Evolutionary conservation across 2,329 filamentous ascomycete species (phyloP).

Genomic region (Incumbomyces delicatus): DNA sequence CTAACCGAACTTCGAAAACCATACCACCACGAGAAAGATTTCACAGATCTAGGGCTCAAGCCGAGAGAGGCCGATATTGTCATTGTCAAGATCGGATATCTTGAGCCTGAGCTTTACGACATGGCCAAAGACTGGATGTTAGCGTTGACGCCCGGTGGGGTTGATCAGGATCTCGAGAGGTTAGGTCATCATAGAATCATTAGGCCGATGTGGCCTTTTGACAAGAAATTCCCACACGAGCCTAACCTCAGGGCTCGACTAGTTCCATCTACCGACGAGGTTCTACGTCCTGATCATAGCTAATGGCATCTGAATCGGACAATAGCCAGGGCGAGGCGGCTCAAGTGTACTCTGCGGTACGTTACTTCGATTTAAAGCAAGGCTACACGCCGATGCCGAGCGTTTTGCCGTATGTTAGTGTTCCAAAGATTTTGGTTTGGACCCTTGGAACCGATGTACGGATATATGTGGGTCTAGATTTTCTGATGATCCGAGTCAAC

Average conservation of each 20-base stretch:
- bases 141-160: constrained; percentile 44
- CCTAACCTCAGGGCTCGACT: constrained; percentile 30
- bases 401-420: too few species aligned
- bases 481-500: too few species aligned
- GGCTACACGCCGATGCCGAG: too few species aligned
- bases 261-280: constrained; percentile 28
- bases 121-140: constrained; percentile 49
- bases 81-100: constrained; percentile 48
- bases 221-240: constrained; percentile 25
- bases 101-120: constrained; percentile 45
- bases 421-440: too few species aligned
- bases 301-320: too few species aligned
- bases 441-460: too few species aligned
- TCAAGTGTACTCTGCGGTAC: too few species aligned
- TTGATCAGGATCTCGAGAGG: constrained; percentile 43
- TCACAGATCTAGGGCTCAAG: constrained; percentile 38
- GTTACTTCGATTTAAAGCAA: too few species aligned
- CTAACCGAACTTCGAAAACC: constrained; percentile 45
- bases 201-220: constrained; percentile 43
- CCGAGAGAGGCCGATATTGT: constrained; percentile 42
- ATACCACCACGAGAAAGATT: constrained; percentile 45
- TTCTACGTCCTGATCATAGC: too few species aligned
- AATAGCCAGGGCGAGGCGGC: too few species aligned
- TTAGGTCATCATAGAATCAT: constrained; percentile 40
- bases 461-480: too few species aligned